These are phyloP conservation scores for Diaporthe nobilis DNA, from an alignment of 2,329 filamentous ascomycete species.

Conservation along the genomic window DNA sequence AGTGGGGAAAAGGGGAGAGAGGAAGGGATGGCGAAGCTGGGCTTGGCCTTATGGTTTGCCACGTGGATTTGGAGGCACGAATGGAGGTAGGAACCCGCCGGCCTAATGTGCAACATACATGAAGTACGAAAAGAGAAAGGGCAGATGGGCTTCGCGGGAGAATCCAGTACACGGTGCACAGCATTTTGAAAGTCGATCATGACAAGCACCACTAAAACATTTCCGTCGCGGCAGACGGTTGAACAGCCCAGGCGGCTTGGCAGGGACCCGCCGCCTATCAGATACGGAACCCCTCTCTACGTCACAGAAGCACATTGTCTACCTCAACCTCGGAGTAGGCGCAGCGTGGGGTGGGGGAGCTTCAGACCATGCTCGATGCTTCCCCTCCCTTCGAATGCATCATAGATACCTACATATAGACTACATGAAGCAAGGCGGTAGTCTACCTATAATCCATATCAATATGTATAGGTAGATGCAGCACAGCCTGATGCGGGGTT, in stretches of 20 bases:
- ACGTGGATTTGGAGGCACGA: not conserved
- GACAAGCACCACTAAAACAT: not conserved
- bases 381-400: slow-evolving; percentile 3
- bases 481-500: slow-evolving; percentile 13
- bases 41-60: not conserved
- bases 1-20: not conserved
- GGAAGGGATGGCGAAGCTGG: not conserved
- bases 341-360: slow-evolving; percentile 7
- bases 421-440: not conserved
- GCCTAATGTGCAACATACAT: not conserved
- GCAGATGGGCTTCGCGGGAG: not conserved
- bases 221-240: not conserved
- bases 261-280: slow-evolving; percentile 2
- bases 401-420: not conserved
- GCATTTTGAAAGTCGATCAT: slow-evolving; percentile 20
- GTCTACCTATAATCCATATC: not conserved
- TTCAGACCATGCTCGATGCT: not conserved
- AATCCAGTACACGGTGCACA: not conserved
- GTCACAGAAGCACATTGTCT: not conserved
- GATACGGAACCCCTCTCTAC: slow-evolving; percentile 1
- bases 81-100: not conserved
- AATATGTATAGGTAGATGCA: not conserved
- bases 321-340: not conserved
- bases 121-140: not conserved
- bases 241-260: slow-evolving; percentile 10